Evolutionary conservation across 108 stramenopile genomes (phyloP), one percentile per base, ranked within the genome.

Genomic region (Stephanodiscus minutulus): DNA sequence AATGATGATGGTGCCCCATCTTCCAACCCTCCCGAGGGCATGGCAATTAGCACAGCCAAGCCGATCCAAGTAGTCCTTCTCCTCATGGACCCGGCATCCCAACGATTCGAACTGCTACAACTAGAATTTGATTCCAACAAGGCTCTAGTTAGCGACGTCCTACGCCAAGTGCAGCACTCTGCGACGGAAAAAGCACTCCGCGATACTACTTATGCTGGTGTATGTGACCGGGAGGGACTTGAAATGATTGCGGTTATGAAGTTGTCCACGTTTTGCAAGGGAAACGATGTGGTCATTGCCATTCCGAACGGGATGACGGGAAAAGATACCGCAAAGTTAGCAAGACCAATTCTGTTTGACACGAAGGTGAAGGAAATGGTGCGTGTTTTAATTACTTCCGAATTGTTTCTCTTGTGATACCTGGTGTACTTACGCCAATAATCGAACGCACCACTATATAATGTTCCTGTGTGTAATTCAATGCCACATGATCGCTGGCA

Each of bases 71-170:
- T 94, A 8, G 72, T 94, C 33, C 70, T 94, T 7, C 85, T 94
- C 43, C 65, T 94, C 17, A 86, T 94, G 89, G 90, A 94, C 44
- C 90, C 89, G 12, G 61, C 53, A 7, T 83, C 89, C 10, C 88
- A 87, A 28, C 84, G 87, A 24, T 94, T 94, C 68, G 93, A 94
- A 67, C 64, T 94, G 5, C 74, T 94, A 35, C 93, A 94, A 67
- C 86, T 94, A 20, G 93, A 94, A 74, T 94, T 94, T 72, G 88
- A 94, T 53, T 86, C 88, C 29, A 27, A 64, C 24, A 83, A 86
- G 56, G 90, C 93, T 2, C 64, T 79, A 17, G 85, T 89, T 0
- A 64, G 71, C 27, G 90, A 94, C 63, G 62, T 94, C n/a, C 64
- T 90, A 22, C 72, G 68, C 3, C 93, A 94, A 59, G 82, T 94